A percentile compares a stretch with the other conserved stretches of the same genome.
Evolutionary conservation across 306 rosid species (phyloP).

Genomic region (Cotoneaster glaucophyllus): DNA sequence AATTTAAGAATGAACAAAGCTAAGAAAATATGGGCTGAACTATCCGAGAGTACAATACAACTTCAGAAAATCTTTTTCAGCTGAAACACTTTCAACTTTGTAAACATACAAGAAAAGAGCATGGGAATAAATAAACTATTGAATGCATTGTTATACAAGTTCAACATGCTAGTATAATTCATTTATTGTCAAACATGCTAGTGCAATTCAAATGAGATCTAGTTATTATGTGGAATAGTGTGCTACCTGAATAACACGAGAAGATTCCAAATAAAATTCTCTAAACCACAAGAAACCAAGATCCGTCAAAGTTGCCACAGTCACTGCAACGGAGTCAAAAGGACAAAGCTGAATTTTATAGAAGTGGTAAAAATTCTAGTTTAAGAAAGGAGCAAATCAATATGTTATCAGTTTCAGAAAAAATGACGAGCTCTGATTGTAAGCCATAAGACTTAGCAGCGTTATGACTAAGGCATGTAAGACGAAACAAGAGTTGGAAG

Average conservation of each 20-base stretch:
- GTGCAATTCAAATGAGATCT: background rate
- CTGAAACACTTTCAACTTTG: background rate
- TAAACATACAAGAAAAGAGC: background rate
- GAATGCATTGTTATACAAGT: background rate
- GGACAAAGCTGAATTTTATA: background rate
- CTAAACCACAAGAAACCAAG: conserved; percentile 99
- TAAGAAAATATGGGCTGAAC: background rate
- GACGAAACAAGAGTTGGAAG: conserved; percentile 2
- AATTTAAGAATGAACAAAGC: background rate
- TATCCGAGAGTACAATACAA: background rate
- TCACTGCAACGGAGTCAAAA: conserved; percentile 48
- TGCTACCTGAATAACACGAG: conserved; percentile 96
- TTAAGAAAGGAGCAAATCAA: background rate
- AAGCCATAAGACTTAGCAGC: too few relatives aligned
- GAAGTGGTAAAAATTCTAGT: background rate
- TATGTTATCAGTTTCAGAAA: background rate
- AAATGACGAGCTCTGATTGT: background rate
- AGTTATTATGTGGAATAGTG: background rate
- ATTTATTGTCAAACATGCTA: background rate
- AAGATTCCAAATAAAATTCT: conserved; percentile 93
- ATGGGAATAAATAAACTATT: background rate
- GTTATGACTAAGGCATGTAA: background rate
- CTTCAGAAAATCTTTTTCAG: background rate
- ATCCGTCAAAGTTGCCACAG: conserved; percentile 80
- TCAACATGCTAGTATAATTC: background rate